Conservation (phyloP, 371 early-diverging fungal species). For the Mucor indicus region DNA sequence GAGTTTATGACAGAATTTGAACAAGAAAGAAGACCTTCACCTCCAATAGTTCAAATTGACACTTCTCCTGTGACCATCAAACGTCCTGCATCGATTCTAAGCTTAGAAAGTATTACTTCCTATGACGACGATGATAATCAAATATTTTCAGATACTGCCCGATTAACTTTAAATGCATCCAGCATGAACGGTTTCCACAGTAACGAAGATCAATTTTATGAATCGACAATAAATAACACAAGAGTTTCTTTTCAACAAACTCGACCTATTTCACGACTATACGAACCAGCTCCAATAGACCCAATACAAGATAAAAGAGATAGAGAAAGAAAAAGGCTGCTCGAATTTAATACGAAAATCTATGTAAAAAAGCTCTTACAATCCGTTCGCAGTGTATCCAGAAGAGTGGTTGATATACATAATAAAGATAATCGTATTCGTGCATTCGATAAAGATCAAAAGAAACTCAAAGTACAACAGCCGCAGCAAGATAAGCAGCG, state of each 20-base stretch:
- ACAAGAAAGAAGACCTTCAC: slow-evolving; percentile 14
- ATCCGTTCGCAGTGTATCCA: slow-evolving; percentile 23
- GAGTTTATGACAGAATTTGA: slow-evolving; percentile 26
- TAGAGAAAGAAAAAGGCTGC: slow-evolving; percentile 4
- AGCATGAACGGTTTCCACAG: slow-evolving; percentile 8
- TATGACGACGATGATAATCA: slow-evolving; percentile 15
- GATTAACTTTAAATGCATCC: slow-evolving; percentile 33
- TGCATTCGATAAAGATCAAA: not conserved
- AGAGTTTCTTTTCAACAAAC: slow-evolving; percentile 7
- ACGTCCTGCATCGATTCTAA: too few relatives aligned
- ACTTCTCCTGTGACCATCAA: not conserved
- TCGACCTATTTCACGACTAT: slow-evolving; percentile 4
- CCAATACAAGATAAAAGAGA: slow-evolving; percentile 17
- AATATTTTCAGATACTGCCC: slow-evolving; percentile 39
- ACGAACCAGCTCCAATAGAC: slow-evolving; percentile 22
- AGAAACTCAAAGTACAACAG: too few relatives aligned
- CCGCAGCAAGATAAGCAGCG: not conserved
- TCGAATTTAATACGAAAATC: slow-evolving; percentile 3
- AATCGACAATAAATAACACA: not conserved
- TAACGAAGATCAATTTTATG: not conserved
- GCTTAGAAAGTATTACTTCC: slow-evolving; percentile 1
- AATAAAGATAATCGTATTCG: not conserved
- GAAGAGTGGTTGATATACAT: slow-evolving; percentile 31
- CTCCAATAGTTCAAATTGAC: not conserved
- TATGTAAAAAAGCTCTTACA: slow-evolving; percentile 8